These are phyloP conservation scores for Pleurotus platypus DNA, from an alignment of 768 basidiomycete species.

Conservation along the genomic window DNA sequence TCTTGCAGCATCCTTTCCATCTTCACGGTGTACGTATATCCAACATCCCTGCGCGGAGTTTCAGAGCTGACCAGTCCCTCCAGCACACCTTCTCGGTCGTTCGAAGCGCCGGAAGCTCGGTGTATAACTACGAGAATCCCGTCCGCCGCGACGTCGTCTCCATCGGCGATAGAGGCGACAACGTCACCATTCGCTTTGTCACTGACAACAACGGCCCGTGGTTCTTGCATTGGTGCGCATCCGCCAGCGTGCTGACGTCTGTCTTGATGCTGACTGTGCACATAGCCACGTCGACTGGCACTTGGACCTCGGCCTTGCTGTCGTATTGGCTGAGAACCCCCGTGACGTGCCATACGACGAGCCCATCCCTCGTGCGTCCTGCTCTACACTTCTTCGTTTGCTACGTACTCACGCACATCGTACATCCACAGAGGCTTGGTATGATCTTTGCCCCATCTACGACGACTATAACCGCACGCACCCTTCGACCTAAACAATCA, in stretches of 20 bases:
- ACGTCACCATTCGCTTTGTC: slow-evolving; percentile 34
- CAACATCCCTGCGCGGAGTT: not conserved
- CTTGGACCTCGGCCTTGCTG: slow-evolving; percentile 32
- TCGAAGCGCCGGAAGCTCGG: slow-evolving; percentile 24
- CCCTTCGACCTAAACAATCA: not conserved
- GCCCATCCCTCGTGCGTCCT: slow-evolving; percentile 18
- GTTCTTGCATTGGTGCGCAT: slow-evolving; percentile 26
- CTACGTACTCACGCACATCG: not conserved
- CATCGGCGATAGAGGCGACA: slow-evolving; percentile 26
- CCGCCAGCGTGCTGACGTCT: not conserved
- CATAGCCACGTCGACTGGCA: slow-evolving; percentile 34
- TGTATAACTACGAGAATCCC: slow-evolving; percentile 43
- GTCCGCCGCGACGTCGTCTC: slow-evolving; percentile 50
- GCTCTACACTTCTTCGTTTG: not conserved
- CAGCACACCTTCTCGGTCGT: slow-evolving; percentile 36
- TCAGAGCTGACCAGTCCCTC: not conserved
- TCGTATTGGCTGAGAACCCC: slow-evolving; percentile 34
- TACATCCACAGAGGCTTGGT: slow-evolving; percentile 16
- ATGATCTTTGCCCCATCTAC: slow-evolving; percentile 26
- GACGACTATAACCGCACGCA: slow-evolving; percentile 9
- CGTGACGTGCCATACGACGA: slow-evolving; percentile 14
- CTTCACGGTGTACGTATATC: slow-evolving; percentile 24
- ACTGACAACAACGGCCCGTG: slow-evolving; percentile 35
- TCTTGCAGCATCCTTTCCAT: slow-evolving; percentile 24
- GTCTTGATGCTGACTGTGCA: slow-evolving; percentile 1